Evolutionary conservation across 2,329 filamentous ascomycete species (phyloP).

Genomic region (Byssoonygena ceratinophila): DNA sequence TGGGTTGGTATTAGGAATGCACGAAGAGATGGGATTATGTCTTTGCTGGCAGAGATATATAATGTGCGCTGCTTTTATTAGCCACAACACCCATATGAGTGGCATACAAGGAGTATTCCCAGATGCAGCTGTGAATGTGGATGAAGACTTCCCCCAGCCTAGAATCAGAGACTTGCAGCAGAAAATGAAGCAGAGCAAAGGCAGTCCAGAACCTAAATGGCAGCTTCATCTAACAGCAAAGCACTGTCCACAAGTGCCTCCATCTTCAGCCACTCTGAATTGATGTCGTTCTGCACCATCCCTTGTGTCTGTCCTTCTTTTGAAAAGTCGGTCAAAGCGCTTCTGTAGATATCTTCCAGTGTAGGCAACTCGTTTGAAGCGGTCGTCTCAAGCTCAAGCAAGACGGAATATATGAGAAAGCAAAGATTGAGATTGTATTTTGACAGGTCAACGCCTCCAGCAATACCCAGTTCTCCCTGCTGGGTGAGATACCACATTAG

Average conservation of each 20-base stretch:
- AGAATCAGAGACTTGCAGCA: not conserved
- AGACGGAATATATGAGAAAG: conserved; percentile 28
- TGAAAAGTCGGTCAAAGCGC: not conserved
- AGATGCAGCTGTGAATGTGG: not conserved
- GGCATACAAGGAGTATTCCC: not conserved
- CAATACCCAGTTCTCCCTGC: conserved; percentile 23
- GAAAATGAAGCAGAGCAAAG: not conserved
- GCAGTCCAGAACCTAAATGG: not conserved
- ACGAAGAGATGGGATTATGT: too few species aligned
- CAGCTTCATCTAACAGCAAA: conserved; percentile 11
- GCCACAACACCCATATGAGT: too few species aligned
- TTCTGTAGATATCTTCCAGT: conserved; percentile 22
- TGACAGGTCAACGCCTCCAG: conserved; percentile 19
- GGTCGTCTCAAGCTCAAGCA: conserved; percentile 24
- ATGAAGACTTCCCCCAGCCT: too few species aligned
- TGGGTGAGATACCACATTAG: conserved; percentile 4
- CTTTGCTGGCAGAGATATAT: too few species aligned
- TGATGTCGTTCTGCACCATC: conserved; percentile 19
- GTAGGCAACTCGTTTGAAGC: conserved; percentile 24
- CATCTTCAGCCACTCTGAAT: conserved; percentile 42
- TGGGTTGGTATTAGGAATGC: too few species aligned
- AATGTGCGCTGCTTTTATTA: too few species aligned
- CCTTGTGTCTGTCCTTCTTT: not conserved
- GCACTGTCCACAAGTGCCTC: conserved; percentile 27
- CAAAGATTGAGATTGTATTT: conserved; percentile 24